Conservation (phyloP, 805 yeast genomes). For the Saccharomycopsis capsularis region DNA sequence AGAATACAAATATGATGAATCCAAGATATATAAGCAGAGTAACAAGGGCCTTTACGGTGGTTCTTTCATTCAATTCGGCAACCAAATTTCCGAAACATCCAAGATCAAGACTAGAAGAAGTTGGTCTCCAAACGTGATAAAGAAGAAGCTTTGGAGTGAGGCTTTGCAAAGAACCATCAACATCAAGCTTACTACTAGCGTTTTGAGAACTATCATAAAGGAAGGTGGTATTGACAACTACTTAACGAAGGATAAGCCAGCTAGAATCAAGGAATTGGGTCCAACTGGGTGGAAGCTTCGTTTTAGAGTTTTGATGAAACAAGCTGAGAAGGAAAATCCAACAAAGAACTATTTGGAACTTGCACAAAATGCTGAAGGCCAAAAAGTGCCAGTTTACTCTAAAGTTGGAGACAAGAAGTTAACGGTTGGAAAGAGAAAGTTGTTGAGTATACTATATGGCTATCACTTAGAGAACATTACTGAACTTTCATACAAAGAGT, state of each 20-base stretch:
- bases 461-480: slow-evolving; percentile 38
- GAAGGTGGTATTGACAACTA: slow-evolving; percentile 96
- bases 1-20: slow-evolving; percentile 71
- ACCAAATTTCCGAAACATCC: slow-evolving; percentile 68
- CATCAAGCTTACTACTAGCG: slow-evolving; percentile 68
- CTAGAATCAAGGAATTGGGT: slow-evolving; percentile 88
- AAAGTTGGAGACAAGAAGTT: slow-evolving; percentile 41
- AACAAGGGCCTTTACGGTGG: slow-evolving; percentile 92
- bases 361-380: slow-evolving; percentile 29
- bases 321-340: slow-evolving; percentile 35
- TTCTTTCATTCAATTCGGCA: slow-evolving; percentile 66
- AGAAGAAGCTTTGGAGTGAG: slow-evolving; percentile 78
- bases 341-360: slow-evolving; percentile 33
- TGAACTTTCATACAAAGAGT: slow-evolving; percentile 39
- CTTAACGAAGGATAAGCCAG: slow-evolving; percentile 76
- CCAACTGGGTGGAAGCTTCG: slow-evolving; percentile 87
- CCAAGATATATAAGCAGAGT: slow-evolving; percentile 72
- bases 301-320: slow-evolving; percentile 54
- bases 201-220: slow-evolving; percentile 75
- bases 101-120: slow-evolving; percentile 63
- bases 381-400: slow-evolving; percentile 41
- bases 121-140: slow-evolving; percentile 78
- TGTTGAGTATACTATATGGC: slow-evolving; percentile 49
- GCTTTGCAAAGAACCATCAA: slow-evolving; percentile 50
- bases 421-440: slow-evolving; percentile 57